A percentile compares a stretch with the other conserved stretches of the same genome.
Evolutionary conservation across 768 basidiomycete species (phyloP).

Genomic region (Bullera alba): DNA sequence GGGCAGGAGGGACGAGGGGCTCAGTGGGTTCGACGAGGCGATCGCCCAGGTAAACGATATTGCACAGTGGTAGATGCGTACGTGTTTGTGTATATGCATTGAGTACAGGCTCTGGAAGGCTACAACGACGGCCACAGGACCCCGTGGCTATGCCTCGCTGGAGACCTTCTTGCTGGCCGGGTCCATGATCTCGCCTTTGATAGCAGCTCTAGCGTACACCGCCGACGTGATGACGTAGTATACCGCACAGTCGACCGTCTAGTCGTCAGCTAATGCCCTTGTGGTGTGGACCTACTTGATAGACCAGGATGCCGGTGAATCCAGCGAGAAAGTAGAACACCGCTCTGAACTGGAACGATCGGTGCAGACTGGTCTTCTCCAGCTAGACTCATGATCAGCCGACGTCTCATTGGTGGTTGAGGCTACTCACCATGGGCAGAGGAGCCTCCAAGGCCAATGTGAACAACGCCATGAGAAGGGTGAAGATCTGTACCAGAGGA

Average conservation of each 20-base stretch:
- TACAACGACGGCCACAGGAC: no score
- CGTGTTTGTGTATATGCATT: neutral
- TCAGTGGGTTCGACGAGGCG: slow-evolving; percentile 34
- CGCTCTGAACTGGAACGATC: slow-evolving; percentile 60
- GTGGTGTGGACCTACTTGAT: slow-evolving; percentile 57
- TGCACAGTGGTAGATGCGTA: slow-evolving; percentile 7
- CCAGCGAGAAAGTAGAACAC: slow-evolving; percentile 61
- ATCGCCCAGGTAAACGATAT: slow-evolving; percentile 24
- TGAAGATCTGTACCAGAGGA: slow-evolving; percentile 66
- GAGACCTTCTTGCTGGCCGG: neutral
- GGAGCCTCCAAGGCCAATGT: slow-evolving; percentile 69
- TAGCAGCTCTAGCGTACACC: slow-evolving; percentile 62
- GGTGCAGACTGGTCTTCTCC: slow-evolving; percentile 53
- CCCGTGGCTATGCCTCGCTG: neutral
- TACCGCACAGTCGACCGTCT: slow-evolving; percentile 78
- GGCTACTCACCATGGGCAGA: slow-evolving; percentile 48
- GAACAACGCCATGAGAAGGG: slow-evolving; percentile 57
- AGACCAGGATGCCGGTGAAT: slow-evolving; percentile 61
- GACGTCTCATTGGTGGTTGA: slow-evolving; percentile 6
- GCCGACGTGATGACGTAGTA: slow-evolving; percentile 67
- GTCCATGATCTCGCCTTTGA: slow-evolving; percentile 61
- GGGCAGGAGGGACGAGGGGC: slow-evolving; percentile 13
- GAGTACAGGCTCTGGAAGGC: no score
- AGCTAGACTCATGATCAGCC: slow-evolving; percentile 12
- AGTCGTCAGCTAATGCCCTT: neutral